Evolutionary conservation across 768 basidiomycete species (phyloP).

Genomic region (Roridomyces roridus): DNA sequence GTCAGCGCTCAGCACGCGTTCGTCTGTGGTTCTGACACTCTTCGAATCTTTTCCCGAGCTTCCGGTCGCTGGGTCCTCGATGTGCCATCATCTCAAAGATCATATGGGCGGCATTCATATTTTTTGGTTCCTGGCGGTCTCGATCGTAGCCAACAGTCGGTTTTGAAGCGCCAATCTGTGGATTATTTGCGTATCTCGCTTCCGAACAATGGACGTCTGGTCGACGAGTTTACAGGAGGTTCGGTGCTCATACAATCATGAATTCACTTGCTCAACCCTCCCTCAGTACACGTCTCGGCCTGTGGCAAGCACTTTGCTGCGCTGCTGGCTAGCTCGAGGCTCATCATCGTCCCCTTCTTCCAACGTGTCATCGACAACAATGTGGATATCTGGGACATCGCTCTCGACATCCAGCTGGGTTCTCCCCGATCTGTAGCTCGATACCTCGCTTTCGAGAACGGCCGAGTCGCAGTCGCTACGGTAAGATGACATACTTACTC

Average conservation of each 20-base stretch:
- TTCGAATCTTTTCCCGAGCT: constrained; percentile 62
- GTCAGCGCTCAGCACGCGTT: constrained; percentile 57
- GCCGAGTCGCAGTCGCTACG: constrained; percentile 17
- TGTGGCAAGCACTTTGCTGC: constrained; percentile 56
- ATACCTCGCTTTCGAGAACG: constrained; percentile 22
- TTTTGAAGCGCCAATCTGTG: constrained; percentile 17
- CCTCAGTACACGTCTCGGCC: constrained; percentile 51
- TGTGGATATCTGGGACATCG: constrained; percentile 16
- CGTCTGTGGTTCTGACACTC: constrained; percentile 52
- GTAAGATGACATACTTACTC: neutral
- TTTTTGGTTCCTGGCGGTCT: constrained; percentile 23
- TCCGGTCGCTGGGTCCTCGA: constrained; percentile 52
- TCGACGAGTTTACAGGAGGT: constrained; percentile 58
- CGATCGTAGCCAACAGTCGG: constrained; percentile 1
- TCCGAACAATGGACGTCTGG: constrained; percentile 15
- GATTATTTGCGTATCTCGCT: neutral
- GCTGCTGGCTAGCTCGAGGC: constrained; percentile 43
- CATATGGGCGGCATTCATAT: constrained; percentile 43
- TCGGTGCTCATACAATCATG: constrained; percentile 1
- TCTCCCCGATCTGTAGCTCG: constrained; percentile 2
- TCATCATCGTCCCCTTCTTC: constrained; percentile 50
- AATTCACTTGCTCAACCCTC: neutral
- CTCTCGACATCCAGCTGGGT: constrained; percentile 22
- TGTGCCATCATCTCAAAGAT: constrained; percentile 41
- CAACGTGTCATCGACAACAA: constrained; percentile 39